A percentile compares a stretch with the other conserved stretches of the same genome.
These are phyloP conservation scores for Umbilicus rupestris DNA, from an alignment of 164 flowering plant species.

Conservation along the genomic window DNA sequence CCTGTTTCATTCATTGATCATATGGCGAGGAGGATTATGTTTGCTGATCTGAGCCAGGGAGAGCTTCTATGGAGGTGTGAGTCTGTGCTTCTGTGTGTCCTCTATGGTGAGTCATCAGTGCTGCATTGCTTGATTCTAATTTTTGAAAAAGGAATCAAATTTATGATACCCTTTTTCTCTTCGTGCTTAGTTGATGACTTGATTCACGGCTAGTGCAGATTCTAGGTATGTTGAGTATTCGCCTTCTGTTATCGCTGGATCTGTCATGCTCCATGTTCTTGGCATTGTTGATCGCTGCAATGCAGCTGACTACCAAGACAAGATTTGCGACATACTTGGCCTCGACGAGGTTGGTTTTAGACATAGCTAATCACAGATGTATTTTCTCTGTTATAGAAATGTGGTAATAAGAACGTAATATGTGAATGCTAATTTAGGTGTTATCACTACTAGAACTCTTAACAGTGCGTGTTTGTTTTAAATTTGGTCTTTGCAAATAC, in stretches of 20 bases:
- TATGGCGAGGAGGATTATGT: neutral
- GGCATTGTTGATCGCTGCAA: conserved; percentile 23
- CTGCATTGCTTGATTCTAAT: neutral
- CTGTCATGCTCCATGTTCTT: conserved; percentile 38
- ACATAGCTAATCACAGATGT: neutral
- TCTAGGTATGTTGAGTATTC: conserved; percentile 20
- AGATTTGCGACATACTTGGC: conserved; percentile 30
- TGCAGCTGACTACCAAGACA: conserved; percentile 23
- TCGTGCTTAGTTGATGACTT: neutral
- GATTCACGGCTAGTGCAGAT: neutral
- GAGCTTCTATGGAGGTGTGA: conserved; percentile 5
- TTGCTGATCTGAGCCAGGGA: neutral
- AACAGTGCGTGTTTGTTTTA: no score
- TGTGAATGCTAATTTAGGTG: neutral
- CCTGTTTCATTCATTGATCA: conserved; percentile 6
- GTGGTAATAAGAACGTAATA: neutral
- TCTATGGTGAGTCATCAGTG: neutral
- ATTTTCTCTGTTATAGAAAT: neutral
- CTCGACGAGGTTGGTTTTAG: conserved; percentile 32
- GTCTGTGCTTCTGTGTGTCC: neutral
- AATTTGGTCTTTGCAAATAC: neutral
- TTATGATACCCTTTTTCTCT: neutral
- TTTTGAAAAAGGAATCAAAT: neutral
- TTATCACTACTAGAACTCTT: no score
- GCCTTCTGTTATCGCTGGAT: conserved; percentile 46